Evolutionary conservation across 192 early-diverging fungal species (phyloP), one percentile per base, ranked within the genome.

Genomic region (Powellomyces hirtus): DNA sequence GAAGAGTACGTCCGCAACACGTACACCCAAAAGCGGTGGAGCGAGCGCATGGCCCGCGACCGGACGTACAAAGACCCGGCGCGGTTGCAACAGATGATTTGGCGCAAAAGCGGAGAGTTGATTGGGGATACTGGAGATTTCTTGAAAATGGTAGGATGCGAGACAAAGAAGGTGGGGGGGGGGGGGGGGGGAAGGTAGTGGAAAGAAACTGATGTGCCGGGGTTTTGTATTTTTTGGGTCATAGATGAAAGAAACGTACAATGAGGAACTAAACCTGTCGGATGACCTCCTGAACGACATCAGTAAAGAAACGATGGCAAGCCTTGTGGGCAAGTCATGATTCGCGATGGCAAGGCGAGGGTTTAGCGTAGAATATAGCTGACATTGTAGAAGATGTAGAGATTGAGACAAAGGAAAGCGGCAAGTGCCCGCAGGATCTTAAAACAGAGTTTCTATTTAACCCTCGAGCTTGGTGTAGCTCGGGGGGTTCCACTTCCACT

Each of bases 401-500:
- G n/a, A n/a, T n/a, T n/a, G n/a, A n/a, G n/a, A n/a, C n/a, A n/a
- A n/a, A n/a, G n/a, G n/a, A n/a, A n/a, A n/a, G n/a, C n/a, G n/a
- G n/a, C n/a, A n/a, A n/a, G n/a, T n/a, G n/a, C n/a, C n/a, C n/a
- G n/a, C n/a, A n/a, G n/a, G n/a, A n/a, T n/a, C n/a, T n/a, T n/a
- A n/a, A n/a, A n/a, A n/a, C n/a, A n/a, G n/a, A n/a, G n/a, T n/a
- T n/a, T n/a, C n/a, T 42, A 42, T 42, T 59, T 49, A 72, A n/a
- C 70, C 62, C 30, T 59, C 70, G 10, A 72, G 36, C 42, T 97
- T 97, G 35, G 92, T 86, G 64, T 98, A 94, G 57, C 87, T 90
- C 16, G 94, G 94, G 6, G 96, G 96, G 35, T 90, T 90, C 71
- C 89, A 90, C 33, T 83, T 82, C 63, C 91, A 84, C 64, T 87